These are phyloP conservation scores for Nakataea oryzae DNA, from an alignment of 2,329 filamentous ascomycete species.

Conservation along the genomic window DNA sequence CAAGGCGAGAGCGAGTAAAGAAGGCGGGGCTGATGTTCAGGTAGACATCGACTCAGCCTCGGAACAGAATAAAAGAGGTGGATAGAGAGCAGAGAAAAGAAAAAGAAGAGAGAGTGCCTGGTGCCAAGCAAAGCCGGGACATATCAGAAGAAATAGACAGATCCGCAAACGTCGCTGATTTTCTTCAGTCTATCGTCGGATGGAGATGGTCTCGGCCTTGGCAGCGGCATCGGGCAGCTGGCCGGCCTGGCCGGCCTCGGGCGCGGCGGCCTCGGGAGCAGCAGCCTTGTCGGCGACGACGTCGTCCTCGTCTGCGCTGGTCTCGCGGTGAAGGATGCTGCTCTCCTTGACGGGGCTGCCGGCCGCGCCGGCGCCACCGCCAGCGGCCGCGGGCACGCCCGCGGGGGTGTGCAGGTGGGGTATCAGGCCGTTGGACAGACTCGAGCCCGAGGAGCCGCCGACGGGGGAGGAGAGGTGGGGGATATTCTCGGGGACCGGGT, in stretches of 20 bases:
- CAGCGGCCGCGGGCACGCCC: conserved; percentile 24
- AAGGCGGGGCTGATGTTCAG: not conserved
- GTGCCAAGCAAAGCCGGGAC: conserved; percentile 1
- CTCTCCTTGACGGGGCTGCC: conserved; percentile 85
- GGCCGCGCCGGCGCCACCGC: conserved; percentile 28
- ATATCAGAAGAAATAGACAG: not conserved
- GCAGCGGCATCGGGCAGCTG: not conserved
- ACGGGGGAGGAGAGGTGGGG: conserved; percentile 71
- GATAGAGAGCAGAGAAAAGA: not conserved
- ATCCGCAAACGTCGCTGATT: not conserved
- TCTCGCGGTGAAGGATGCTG: conserved; percentile 76
- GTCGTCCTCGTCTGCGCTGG: conserved; percentile 50
- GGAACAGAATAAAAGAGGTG: not conserved
- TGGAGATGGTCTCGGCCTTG: conserved; percentile 45
- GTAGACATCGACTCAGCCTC: not conserved
- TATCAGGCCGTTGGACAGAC: conserved; percentile 13
- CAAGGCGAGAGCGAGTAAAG: not conserved
- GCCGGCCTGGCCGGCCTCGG: not conserved
- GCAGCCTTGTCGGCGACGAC: conserved; percentile 8
- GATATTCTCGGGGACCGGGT: conserved; percentile 91
- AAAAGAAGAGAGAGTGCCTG: too few species aligned
- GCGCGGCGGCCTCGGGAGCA: conserved; percentile 19
- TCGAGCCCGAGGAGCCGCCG: conserved; percentile 24
- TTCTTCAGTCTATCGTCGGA: conserved; percentile 39
- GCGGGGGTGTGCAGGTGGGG: conserved; percentile 7